These are phyloP conservation scores for Aspergillus baeticus DNA, from an alignment of 495 filamentous ascomycete species.

Conservation along the genomic window DNA sequence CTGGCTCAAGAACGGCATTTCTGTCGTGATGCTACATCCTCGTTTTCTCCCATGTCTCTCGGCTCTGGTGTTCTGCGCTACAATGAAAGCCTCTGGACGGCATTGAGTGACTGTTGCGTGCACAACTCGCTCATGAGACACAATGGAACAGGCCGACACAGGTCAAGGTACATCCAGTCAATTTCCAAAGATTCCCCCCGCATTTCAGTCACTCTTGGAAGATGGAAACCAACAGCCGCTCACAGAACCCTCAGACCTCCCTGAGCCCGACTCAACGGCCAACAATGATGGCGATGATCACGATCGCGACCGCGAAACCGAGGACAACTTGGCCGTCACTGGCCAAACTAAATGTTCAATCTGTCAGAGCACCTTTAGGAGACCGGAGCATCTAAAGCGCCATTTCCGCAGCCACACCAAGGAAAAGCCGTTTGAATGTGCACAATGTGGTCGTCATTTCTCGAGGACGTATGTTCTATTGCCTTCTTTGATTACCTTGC, in stretches of 20 bases:
- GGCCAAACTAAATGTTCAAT: conserved; percentile 45
- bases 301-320: conserved; percentile 26
- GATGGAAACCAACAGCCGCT: background rate
- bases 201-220: conserved; percentile 1
- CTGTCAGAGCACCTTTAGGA: conserved; percentile 59
- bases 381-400: conserved; percentile 70
- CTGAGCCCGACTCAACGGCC: conserved; percentile 13
- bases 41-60: background rate
- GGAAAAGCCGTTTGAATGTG: conserved; percentile 67
- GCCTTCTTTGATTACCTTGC: too few relatives aligned
- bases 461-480: conserved; percentile 52
- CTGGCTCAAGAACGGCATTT: conserved; percentile 6
- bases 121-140: conserved; percentile 23
- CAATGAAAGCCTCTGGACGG: conserved; percentile 15
- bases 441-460: conserved; percentile 66
- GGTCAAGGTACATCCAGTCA: conserved; percentile 21
- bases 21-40: conserved; percentile 14
- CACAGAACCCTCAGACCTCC: conserved; percentile 19
- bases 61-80: conserved; percentile 12
- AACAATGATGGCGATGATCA: conserved; percentile 18
- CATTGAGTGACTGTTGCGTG: conserved; percentile 13
- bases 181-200: conserved; percentile 2
- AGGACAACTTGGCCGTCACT: conserved; percentile 12
- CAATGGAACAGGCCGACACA: conserved; percentile 33
- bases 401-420: conserved; percentile 71